These are phyloP conservation scores for Sarocladium strictum DNA, from an alignment of 2,329 filamentous ascomycete species.

Conservation along the genomic window DNA sequence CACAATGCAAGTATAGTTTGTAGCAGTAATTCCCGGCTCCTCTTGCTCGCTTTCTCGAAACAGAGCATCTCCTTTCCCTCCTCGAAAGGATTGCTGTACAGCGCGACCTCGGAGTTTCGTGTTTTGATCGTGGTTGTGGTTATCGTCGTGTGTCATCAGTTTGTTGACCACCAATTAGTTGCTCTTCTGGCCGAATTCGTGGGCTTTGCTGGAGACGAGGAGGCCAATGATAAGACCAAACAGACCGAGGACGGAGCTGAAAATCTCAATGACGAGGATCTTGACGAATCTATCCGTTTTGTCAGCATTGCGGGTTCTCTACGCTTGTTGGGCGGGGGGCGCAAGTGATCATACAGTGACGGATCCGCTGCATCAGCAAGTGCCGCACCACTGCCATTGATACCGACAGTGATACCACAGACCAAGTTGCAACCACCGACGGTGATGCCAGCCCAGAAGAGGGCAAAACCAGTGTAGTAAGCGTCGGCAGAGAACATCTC, in stretches of 20 bases:
- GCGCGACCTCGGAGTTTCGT: background rate
- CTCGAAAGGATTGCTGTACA: background rate
- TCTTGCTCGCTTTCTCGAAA: background rate
- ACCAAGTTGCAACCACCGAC: slow-evolving; percentile 95
- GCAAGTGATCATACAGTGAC: slow-evolving; percentile 60
- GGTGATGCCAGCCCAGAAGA: slow-evolving; percentile 94
- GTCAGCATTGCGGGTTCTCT: background rate
- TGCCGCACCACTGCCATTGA: slow-evolving; percentile 95
- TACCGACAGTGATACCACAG: slow-evolving; percentile 93
- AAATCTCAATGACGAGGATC: slow-evolving; percentile 98
- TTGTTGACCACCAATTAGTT: slow-evolving; percentile 16
- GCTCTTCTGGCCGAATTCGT: slow-evolving; percentile 54
- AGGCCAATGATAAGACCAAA: slow-evolving; percentile 96
- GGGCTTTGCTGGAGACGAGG: slow-evolving; percentile 77
- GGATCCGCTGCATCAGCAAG: slow-evolving; percentile 92
- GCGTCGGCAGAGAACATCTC: slow-evolving; percentile 67
- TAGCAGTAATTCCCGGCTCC: background rate
- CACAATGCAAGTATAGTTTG: slow-evolving; percentile 25
- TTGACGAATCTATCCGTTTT: slow-evolving; percentile 73
- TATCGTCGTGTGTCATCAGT: slow-evolving; percentile 13
- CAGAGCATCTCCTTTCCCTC: background rate
- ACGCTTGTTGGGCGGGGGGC: background rate
- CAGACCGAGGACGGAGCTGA: slow-evolving; percentile 92
- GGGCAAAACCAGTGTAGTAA: slow-evolving; percentile 89
- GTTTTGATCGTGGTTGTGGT: slow-evolving; percentile 9